Evolutionary conservation across 352 stramenopile species (phyloP), one percentile per base, ranked within the genome.

Genomic region (Pythium oligandrum): DNA sequence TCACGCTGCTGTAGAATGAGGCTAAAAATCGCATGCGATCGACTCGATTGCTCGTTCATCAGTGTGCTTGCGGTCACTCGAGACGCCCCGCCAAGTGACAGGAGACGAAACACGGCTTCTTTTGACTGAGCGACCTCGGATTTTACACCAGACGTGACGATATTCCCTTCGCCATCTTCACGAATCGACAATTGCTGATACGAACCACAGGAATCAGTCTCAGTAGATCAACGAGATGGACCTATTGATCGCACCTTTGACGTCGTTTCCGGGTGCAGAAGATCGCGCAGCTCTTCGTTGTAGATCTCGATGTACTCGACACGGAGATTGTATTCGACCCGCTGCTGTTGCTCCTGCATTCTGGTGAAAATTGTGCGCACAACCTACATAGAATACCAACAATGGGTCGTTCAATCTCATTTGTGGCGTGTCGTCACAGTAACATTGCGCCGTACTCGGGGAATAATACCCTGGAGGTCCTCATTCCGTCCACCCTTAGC

Each of bases 251-350:
- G 30, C 17, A 78, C 70, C 66, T 90, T 92, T 37, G 75, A 80
- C 0, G 78, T 64, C 0, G 77, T 93, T 48, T 93, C 81, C 0
- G 78, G 74, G 36, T 90, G 88, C 5, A 99, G 76, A 34, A 99
- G 71, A 63, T 99, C 96, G 3, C 90, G 81, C 7, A 99, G 77
- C 52, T 98, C 90, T 83, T 99, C 97, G 55, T 98, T 99, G 77
- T 99, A 99, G 53, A 99, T 97, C 82, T 99, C 97, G 44, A 99
- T 78, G 65, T 97, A 99, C 31, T 96, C 96, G 38, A 98, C 87
- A 11, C 88, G 76, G 10, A 99, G 67, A n/a, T 78, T 80, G 55
- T 94, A 94, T 49, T 97, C 85, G 31, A 76, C 63, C 6, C 38
- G 55, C 34, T 73, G 34, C 38, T 79, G 66, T 40, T 63, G 61